Percentiles rank a stretch among this genome's conserved stretches.
phyloP scores from a whole-genome alignment of 2,329 filamentous ascomycete species.

The Fusarium abutilonis region DNA sequence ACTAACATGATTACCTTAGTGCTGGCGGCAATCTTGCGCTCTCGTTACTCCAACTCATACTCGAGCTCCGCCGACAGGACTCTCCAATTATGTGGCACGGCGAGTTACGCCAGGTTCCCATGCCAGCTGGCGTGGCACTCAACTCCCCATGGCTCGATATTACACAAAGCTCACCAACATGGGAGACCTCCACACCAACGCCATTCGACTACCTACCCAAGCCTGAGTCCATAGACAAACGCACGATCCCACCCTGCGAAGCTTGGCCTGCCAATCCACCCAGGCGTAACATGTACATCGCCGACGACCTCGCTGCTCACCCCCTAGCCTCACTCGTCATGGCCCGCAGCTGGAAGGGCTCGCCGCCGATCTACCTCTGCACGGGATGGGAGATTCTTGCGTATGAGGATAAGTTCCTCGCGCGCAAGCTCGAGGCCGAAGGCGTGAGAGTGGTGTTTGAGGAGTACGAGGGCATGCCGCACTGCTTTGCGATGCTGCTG shows the following conservation, averaged over 20 bases:
- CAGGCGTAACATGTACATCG: constrained; percentile 63
- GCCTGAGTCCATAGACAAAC: constrained; percentile 50
- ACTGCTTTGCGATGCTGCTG: constrained; percentile 73
- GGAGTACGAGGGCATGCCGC: constrained; percentile 84
- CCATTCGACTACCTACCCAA: constrained; percentile 60
- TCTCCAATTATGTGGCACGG: constrained; percentile 69
- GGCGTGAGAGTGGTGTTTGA: constrained; percentile 72
- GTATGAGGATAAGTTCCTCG: constrained; percentile 73
- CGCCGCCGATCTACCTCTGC: constrained; percentile 74
- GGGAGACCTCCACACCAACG: constrained; percentile 42
- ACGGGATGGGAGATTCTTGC: constrained; percentile 77
- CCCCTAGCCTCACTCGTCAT: constrained; percentile 74
- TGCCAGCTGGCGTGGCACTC: constrained; percentile 72
- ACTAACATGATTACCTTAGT: constrained; percentile 50
- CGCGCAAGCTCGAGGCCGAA: constrained; percentile 63
- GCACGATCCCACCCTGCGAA: constrained; percentile 55
- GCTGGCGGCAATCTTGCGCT: constrained; percentile 78
- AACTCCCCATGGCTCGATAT: constrained; percentile 79
- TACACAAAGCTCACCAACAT: constrained; percentile 60
- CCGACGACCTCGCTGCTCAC: constrained; percentile 66
- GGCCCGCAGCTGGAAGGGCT: constrained; percentile 66
- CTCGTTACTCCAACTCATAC: constrained; percentile 72
- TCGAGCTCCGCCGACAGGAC: constrained; percentile 65
- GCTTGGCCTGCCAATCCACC: constrained; percentile 68
- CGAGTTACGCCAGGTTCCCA: constrained; percentile 63